Evolutionary conservation across 2,329 filamentous ascomycete genomes (phyloP).

Genomic region (Aureobasidium sp.): DNA sequence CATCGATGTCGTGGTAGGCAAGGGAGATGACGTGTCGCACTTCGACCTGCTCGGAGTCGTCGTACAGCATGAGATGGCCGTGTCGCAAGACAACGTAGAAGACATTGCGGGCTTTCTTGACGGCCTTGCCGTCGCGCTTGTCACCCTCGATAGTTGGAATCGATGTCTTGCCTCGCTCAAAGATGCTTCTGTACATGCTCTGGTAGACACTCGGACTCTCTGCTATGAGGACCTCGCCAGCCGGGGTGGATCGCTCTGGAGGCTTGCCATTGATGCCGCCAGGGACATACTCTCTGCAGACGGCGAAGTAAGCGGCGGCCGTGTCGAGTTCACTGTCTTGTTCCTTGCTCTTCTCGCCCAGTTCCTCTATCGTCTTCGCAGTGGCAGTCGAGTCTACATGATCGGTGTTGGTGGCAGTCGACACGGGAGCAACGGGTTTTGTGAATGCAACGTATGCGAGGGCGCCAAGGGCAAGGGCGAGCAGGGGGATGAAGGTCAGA

Average conservation of each 20-base stretch:
- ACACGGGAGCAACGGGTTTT: not conserved
- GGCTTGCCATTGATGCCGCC: constrained; percentile 89
- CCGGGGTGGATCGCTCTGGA: constrained; percentile 74
- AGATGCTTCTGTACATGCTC: constrained; percentile 94
- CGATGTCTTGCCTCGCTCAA: constrained; percentile 63
- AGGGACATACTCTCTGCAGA: constrained; percentile 84
- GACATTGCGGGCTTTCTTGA: constrained; percentile 66
- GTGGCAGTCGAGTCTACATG: not conserved
- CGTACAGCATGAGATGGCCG: constrained; percentile 94
- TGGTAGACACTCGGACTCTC: constrained; percentile 94
- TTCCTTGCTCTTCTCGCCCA: constrained; percentile 47
- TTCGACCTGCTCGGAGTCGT: constrained; percentile 89
- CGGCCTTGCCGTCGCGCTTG: constrained; percentile 40
- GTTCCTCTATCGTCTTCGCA: constrained; percentile 24
- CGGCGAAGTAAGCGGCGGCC: constrained; percentile 88
- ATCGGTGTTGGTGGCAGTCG: not conserved
- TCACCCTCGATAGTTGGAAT: constrained; percentile 45
- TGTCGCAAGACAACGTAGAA: constrained; percentile 90
- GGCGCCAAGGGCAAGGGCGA: constrained; percentile 52
- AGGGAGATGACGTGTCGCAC: constrained; percentile 93
- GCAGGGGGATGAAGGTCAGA: constrained; percentile 74
- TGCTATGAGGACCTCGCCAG: constrained; percentile 56
- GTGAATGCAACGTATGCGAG: constrained; percentile 65
- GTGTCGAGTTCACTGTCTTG: constrained; percentile 61
- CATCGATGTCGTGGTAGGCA: constrained; percentile 73